Base-by-base conservation (phyloP, 352 stramenopile species). In the Pythium aquatile region DNA sequence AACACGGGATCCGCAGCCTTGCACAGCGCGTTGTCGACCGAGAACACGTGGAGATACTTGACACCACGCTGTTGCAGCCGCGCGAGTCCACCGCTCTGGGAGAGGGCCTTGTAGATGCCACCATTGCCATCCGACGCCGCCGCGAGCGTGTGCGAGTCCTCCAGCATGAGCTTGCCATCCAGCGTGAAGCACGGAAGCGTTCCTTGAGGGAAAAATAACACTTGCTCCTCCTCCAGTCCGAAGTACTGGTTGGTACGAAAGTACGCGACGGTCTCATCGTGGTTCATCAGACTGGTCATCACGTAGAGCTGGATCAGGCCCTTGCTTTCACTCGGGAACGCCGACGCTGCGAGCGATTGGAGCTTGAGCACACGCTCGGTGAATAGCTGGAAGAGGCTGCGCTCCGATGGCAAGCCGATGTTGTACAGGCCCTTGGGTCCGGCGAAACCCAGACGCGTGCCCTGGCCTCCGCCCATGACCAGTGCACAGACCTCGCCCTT, bases 61-160 rank as follows among this genome's bases (percentile, higher is more conserved):
- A 99, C 90, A 1, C 93, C 94, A 8, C 72, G 62, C 9, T 66
- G 28, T 42, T 86, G 72, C 77, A 99, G 93, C 33, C 95, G 78
- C 3, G 68, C 69, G 5, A 99, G 72, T 10, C 92, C 83, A 3
- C 97, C 97, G 46, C 82, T 96, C n/a, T 80, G 79, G 20, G 88
- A 70, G 35, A 99, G 73, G 30, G 97, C 92, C 55, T 89, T 86
- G 76, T 99, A 99, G 35, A 97, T 81, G 13, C 97, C 97, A 20
- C 98, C 97, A 75, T 99, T 99, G n/a, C 97, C 98, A 76, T 99
- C 95, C 0, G 98, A 98, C 13, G 97, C 96, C 33, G 94, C 85
- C 5, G 97, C 90, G 1, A 99, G 61, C 32, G 74, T 80, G 56
- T 76, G 73, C 1, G 72, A 48, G 60, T 76, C 88, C 75, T 98